Base-by-base conservation (phyloP, 257 asterid species). In the Ajuga chamaepitys region DNA sequence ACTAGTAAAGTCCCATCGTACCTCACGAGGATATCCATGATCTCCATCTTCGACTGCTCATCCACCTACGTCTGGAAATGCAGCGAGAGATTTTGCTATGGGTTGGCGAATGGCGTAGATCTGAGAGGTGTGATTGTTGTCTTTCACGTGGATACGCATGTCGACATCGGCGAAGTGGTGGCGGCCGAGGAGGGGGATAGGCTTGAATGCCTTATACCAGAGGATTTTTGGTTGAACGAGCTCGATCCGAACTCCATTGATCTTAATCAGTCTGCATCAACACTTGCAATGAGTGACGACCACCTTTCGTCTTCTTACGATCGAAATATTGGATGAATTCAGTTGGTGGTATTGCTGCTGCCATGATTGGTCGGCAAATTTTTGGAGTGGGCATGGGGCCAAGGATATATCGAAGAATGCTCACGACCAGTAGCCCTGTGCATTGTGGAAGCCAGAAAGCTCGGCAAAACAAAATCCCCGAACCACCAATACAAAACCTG, bases 1-100 rank as follows among this genome's bases (percentile, higher is more conserved):
- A 88, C 96, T n/a, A 88, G 96, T 72, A 88, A 21, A 53, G 96
- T 88, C 81, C 95, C 61, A 17, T 85, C 95, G 10, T 88, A 88
- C 62, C 87, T 69, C n/a, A 73, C 82, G 13, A 88, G 87, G 11
- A 85, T 82, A 58, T 85, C 96, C 85, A 83, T 88, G 46, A 83
- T 88, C 83, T 85, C 91, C 86, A 82, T 87, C 86, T 88, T 88
- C 45, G 81, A 65, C 81, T 79, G 86, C 77, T 87, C 95, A 41
- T 87, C 90, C 0, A 85, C 95, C 66, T 79, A 87, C 79, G 85
- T 87, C 88, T 87, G 90, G 28, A 38, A 35, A 87, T 0, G 95
- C 95, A 1, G 85, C 95, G 0, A 87, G 81, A 0, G 95, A 89
- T 25, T 87, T 87, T 0, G 95, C 87, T 7, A 87, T 85, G 9